Evolutionary conservation across 129 eudicot genomes (phyloP).

Genomic region (Flaveria robusta): DNA sequence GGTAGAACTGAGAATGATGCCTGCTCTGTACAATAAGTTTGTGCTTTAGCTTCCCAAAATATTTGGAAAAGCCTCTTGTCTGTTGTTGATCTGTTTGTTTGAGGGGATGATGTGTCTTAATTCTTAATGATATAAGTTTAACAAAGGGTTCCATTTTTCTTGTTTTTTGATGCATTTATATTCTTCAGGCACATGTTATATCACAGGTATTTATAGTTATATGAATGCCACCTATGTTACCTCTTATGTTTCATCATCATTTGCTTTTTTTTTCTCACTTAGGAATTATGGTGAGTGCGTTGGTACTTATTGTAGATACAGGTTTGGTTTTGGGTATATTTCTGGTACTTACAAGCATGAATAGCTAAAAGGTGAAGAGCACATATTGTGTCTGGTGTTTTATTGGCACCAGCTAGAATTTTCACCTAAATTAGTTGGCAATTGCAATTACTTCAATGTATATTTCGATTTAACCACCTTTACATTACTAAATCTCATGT

Average conservation of each 20-base stretch:
- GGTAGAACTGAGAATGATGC: conserved; percentile 23
- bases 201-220: neutral
- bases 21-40: neutral
- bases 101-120: neutral
- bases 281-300: conserved; percentile 3
- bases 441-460: neutral
- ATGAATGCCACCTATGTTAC: conserved; percentile 15
- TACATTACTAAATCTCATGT: neutral
- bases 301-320: conserved; percentile 8
- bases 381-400: neutral
- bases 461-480: neutral
- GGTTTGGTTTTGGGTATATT: neutral
- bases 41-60: too few species aligned
- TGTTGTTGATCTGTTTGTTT: neutral
- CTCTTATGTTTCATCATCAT: conserved; percentile 5
- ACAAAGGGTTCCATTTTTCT: neutral
- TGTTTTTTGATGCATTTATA: too few species aligned
- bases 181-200: too few species aligned
- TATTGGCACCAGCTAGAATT: neutral
- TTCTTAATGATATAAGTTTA: neutral
- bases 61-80: too few species aligned
- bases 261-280: neutral
- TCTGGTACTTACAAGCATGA: neutral
- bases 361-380: neutral
- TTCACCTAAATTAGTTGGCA: neutral